These are phyloP conservation scores for Botryococcus braunii DNA, from an alignment of 163 green algal species.

Conservation along the genomic window DNA sequence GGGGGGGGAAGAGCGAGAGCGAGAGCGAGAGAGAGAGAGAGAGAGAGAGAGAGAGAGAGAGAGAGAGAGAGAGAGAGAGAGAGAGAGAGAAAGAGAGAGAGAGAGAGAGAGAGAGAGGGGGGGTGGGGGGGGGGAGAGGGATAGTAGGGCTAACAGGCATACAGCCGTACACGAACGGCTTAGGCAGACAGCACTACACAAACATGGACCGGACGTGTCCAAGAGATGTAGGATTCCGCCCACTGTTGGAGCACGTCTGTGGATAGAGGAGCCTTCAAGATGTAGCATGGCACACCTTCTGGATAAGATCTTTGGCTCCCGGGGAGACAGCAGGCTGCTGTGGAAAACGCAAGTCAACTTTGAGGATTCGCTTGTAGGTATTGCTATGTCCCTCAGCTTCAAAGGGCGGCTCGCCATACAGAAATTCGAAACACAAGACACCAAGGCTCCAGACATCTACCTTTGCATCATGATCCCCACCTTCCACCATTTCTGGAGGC, in stretches of 20 bases:
- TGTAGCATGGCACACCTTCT: slow-evolving; percentile 40
- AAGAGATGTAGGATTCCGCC: neutral
- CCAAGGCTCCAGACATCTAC: slow-evolving; percentile 80
- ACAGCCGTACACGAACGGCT: too few species aligned
- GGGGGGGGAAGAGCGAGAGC: too few species aligned
- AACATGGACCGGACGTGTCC: too few species aligned
- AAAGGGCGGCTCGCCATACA: slow-evolving; percentile 91
- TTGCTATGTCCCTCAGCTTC: slow-evolving; percentile 83
- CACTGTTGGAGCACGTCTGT: neutral
- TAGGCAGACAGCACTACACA: too few species aligned
- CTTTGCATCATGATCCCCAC: slow-evolving; percentile 19
- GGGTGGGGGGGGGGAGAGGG: too few species aligned
- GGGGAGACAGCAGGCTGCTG: slow-evolving; percentile 20
- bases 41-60: too few species aligned
- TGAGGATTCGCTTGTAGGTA: slow-evolving; percentile 73
- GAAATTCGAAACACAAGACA: slow-evolving; percentile 97
- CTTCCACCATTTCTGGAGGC: slow-evolving; percentile 90
- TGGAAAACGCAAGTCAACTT: slow-evolving; percentile 79
- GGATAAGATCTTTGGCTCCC: slow-evolving; percentile 74
- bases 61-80: too few species aligned
- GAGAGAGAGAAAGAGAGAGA: too few species aligned
- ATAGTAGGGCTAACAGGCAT: too few species aligned
- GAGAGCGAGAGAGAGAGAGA: too few species aligned
- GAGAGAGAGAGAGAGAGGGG: too few species aligned
- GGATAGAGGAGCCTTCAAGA: too few species aligned